Conservation (phyloP, 1,284 basidiomycete species). For the Cutaneotrichosporon daszewskae region DNA sequence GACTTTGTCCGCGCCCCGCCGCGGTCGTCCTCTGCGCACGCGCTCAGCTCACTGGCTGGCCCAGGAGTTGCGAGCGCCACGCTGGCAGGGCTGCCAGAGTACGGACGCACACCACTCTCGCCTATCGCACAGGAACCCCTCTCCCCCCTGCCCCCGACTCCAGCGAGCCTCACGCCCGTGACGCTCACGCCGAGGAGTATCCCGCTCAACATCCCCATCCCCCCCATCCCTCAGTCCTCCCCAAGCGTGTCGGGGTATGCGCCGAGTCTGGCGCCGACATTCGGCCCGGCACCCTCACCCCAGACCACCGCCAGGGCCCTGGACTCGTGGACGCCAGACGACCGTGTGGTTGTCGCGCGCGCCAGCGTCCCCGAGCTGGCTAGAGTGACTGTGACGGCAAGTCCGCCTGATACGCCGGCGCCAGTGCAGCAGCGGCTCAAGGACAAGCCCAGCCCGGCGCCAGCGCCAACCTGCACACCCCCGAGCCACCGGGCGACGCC, state of each 20-base stretch:
- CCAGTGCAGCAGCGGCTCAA: no score
- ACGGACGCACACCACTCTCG: constrained; percentile 1
- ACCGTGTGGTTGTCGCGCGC: constrained; percentile 7
- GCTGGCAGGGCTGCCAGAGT: constrained; percentile 1
- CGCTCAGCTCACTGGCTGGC: no score
- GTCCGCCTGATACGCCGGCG: no score
- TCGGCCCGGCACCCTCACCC: neutral
- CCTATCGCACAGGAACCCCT: constrained; percentile 3
- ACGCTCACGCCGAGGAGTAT: no score
- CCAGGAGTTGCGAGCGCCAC: no score
- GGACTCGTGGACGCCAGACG: constrained; percentile 13
- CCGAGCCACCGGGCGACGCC: no score
- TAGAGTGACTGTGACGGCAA: neutral
- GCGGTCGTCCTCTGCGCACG: no score
- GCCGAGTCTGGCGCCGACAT: constrained; percentile 2
- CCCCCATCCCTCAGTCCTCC: no score
- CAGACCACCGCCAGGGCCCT: neutral
- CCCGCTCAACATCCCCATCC: no score
- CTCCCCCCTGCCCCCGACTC: neutral
- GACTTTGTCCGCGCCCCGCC: no score
- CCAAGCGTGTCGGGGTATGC: no score
- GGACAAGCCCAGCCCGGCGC: neutral
- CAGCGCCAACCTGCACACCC: neutral
- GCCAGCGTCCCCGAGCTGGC: constrained; percentile 8
- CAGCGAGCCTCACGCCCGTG: no score